Percentiles rank a stretch among this genome's conserved stretches.
phyloP scores from a whole-genome alignment of 805 yeast genomes.

The Wickerhamiella azyma region DNA sequence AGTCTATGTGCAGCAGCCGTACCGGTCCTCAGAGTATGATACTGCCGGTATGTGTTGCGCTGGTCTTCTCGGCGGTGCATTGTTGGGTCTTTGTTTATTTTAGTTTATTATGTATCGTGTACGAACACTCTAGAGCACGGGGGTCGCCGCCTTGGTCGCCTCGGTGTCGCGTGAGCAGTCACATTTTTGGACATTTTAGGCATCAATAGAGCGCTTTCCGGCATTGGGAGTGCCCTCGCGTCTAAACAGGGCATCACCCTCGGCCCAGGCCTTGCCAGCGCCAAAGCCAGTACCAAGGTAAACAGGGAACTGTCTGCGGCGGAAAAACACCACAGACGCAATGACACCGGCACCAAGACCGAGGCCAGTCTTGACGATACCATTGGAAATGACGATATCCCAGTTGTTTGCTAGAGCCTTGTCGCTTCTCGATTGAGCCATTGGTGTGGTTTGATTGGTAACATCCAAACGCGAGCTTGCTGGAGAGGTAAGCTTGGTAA shows the following conservation, averaged over 20 bases:
- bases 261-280: conserved; percentile 93
- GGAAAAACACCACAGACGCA: conserved; percentile 78
- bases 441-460: neutral
- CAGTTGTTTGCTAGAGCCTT: conserved; percentile 34
- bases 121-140: neutral
- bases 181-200: conserved; percentile 4
- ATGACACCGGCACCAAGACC: conserved; percentile 96
- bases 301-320: conserved; percentile 92
- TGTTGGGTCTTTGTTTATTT: neutral
- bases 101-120: neutral
- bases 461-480: no score
- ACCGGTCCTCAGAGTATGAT: neutral
- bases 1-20: conserved; percentile 1
- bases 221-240: conserved; percentile 15
- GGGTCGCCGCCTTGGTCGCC: neutral
- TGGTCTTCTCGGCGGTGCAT: neutral
- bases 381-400: conserved; percentile 93
- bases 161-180: no score
- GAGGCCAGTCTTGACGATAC: conserved; percentile 85
- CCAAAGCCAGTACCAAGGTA: conserved; percentile 98
- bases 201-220: conserved; percentile 23
- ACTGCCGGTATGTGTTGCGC: neutral
- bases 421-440: conserved; percentile 16
- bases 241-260: conserved; percentile 94
- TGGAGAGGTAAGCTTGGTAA: no score